Evolutionary conservation across 2,329 filamentous ascomycete genomes (phyloP).

Genomic region (Metarhizium robertsii): DNA sequence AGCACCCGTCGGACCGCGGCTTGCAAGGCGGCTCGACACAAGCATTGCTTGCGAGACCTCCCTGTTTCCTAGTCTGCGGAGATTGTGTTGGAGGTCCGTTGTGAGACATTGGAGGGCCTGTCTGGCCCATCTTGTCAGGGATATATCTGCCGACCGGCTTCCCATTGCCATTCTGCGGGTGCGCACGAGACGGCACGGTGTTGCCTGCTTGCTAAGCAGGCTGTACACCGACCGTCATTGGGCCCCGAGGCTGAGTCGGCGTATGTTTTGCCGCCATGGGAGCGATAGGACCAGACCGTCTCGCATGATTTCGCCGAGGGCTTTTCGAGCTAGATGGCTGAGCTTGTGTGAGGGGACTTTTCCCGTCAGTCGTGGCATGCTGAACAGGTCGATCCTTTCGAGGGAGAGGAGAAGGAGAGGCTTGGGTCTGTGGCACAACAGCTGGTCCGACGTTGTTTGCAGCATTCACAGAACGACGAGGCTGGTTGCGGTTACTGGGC

Average conservation of each 20-base stretch:
- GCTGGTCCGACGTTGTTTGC: constrained; percentile 2
- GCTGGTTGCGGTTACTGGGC: neutral
- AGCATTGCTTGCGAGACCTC: neutral
- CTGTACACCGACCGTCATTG: constrained; percentile 1
- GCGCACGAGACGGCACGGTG: constrained; percentile 1
- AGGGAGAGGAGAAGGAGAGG: constrained; percentile 5
- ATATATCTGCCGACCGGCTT: neutral
- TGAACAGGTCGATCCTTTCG: neutral
- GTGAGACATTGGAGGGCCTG: neutral
- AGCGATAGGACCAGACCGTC: neutral
- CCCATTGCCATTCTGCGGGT: neutral
- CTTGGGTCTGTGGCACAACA: neutral
- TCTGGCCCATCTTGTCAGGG: neutral
- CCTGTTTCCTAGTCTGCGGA: neutral
- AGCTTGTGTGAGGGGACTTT: neutral
- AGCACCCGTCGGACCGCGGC: neutral
- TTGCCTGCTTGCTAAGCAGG: constrained; percentile 12
- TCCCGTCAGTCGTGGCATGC: neutral
- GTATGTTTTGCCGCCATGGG: neutral
- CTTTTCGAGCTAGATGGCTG: no score
- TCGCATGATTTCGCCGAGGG: neutral
- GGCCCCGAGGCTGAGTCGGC: neutral
- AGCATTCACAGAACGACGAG: neutral
- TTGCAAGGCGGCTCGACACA: neutral
- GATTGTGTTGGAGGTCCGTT: neutral